Conservation (phyloP, 2,329 filamentous ascomycete species). For the Fusarium tjaetaba region DNA sequence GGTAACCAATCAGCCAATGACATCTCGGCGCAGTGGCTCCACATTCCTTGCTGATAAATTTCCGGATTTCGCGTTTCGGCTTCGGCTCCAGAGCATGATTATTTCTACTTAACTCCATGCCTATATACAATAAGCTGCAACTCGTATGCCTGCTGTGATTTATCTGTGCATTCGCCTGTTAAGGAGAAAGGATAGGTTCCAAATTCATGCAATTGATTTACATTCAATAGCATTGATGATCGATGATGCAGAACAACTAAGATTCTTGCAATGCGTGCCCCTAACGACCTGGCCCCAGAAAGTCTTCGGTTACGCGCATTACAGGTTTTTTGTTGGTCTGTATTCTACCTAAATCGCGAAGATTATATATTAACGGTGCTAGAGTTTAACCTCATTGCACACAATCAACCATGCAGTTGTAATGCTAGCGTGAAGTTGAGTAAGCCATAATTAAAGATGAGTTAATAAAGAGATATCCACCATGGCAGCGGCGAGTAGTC, state of each 20-base stretch:
- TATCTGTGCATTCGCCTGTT: too few species aligned
- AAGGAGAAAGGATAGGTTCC: fast-evolving
- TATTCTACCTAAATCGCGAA: too few species aligned
- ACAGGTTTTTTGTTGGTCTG: too few species aligned
- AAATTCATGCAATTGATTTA: too few species aligned
- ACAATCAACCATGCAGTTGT: not conserved
- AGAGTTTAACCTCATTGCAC: too few species aligned
- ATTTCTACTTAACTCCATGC: not conserved
- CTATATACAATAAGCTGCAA: not conserved
- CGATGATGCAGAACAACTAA: too few species aligned
- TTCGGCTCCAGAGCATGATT: not conserved
- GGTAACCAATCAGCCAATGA: too few species aligned
- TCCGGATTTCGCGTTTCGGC: not conserved
- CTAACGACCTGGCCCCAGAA: too few species aligned
- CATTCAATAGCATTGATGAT: too few species aligned
- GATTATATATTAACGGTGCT: too few species aligned
- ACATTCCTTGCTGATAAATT: not conserved
- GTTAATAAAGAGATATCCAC: fast-evolving
- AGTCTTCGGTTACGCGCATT: too few species aligned
- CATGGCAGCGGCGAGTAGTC: fast-evolving
- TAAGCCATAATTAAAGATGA: not conserved
- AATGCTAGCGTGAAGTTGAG: not conserved
- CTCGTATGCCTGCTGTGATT: fast-evolving
- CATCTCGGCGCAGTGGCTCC: not conserved
- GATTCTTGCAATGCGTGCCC: too few species aligned